phyloP scores from a whole-genome alignment of 1,284 basidiomycete genomes.

The Farysia itapuensis region DNA sequence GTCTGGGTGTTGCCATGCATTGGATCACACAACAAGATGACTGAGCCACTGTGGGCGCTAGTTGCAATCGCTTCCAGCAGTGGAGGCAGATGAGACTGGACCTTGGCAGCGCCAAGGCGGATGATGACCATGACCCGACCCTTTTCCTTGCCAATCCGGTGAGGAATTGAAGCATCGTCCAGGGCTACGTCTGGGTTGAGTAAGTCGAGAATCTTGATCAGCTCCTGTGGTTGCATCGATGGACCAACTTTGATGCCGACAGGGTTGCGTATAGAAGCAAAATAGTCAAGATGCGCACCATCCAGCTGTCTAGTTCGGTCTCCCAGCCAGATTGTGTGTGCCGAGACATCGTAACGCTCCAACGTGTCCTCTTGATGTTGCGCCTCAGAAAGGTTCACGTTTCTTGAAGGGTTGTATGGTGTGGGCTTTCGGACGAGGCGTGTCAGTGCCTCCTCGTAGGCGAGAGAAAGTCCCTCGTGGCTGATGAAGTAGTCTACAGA shows the following conservation, averaged over 20 bases:
- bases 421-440: slow-evolving; percentile 61
- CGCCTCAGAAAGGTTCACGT: slow-evolving; percentile 15
- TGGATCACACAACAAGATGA: slow-evolving; percentile 92
- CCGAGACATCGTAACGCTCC: slow-evolving; percentile 76
- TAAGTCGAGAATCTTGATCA: slow-evolving; percentile 77
- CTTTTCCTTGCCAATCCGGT: slow-evolving; percentile 64
- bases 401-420: slow-evolving; percentile 10
- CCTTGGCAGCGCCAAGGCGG: slow-evolving; percentile 83
- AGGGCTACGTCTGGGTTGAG: slow-evolving; percentile 69
- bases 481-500: slow-evolving; percentile 95
- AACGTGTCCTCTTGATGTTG: slow-evolving; percentile 15
- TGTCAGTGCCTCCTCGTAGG: slow-evolving; percentile 90
- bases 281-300: slow-evolving; percentile 83
- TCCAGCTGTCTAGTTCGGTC: slow-evolving; percentile 91
- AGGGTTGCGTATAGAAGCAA: slow-evolving; percentile 85
- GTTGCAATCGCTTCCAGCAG: slow-evolving; percentile 82
- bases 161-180: slow-evolving; percentile 4
- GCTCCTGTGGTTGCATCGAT: slow-evolving; percentile 76
- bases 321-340: slow-evolving; percentile 95
- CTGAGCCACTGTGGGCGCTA: slow-evolving; percentile 72
- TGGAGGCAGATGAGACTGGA: slow-evolving; percentile 69
- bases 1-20: slow-evolving; percentile 80
- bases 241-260: slow-evolving; percentile 97
- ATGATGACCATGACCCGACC: slow-evolving; percentile 89
- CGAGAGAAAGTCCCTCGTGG: slow-evolving; percentile 90